These are phyloP conservation scores for Dryas integrifolia DNA, from an alignment of 331 rosid species.

Conservation along the genomic window DNA sequence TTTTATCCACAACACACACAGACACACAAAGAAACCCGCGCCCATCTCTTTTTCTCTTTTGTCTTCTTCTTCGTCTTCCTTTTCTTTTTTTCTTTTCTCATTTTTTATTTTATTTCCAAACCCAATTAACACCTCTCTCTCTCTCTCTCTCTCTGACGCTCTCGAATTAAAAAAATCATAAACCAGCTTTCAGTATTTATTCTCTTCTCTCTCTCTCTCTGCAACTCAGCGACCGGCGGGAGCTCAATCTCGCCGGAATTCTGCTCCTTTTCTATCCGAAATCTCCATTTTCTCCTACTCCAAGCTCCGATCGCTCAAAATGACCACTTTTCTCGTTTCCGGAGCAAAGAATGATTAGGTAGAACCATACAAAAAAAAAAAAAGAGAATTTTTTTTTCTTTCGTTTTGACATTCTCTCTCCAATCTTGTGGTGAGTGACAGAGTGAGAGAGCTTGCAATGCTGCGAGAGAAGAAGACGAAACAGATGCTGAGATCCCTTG, in stretches of 20 bases:
- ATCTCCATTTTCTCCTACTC: not conserved
- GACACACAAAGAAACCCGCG: conserved; percentile 21
- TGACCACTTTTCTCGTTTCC: not conserved
- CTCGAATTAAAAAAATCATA: not conserved
- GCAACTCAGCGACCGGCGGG: conserved; percentile 47
- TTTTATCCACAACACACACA: not conserved
- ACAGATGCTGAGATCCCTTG: conserved; percentile 22
- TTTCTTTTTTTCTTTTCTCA: not conserved
- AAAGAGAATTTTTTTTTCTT: not conserved
- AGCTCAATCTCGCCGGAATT: conserved; percentile 51
- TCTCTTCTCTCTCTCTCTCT: conserved; percentile 28
- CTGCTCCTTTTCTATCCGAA: not conserved
- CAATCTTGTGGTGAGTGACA: conserved; percentile 11
- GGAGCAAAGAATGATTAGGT: not conserved
- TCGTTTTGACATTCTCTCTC: conserved; percentile 3
- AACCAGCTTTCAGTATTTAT: not conserved
- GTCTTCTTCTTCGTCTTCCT: not conserved
- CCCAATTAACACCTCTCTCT: conserved; percentile 39
- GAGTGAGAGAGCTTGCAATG: conserved; percentile 19
- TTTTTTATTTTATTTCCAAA: conserved; percentile 23
- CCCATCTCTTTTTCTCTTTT: conserved; percentile 28
- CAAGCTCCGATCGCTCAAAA: not conserved
- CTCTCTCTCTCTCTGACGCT: conserved; percentile 20
- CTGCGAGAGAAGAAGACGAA: conserved; percentile 4
- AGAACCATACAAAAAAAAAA: conserved; percentile 2